Base-by-base conservation (phyloP, 148 eudicot genomes). In the Cornus suecica region DNA sequence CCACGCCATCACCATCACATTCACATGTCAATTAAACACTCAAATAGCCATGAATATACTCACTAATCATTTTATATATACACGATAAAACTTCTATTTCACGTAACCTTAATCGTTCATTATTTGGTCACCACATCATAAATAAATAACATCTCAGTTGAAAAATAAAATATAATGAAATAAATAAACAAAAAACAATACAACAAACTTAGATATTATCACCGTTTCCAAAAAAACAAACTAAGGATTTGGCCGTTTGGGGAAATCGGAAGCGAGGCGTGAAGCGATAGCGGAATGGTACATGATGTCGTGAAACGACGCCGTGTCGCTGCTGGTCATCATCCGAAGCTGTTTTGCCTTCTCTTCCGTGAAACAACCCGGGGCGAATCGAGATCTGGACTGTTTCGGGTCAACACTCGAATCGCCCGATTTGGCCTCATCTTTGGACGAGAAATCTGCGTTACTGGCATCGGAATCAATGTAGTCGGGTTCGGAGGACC, bases 231-330 rank as follows among this genome's bases (percentile, higher is more conserved):
- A n/a, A n/a, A n/a, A n/a, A n/a, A n/a, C 8, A 25, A 28, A 54
- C 65, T 65, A 30, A 26, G 14, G 65, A 54, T 54, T 76, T 28
- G 71, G 76, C 25, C 48, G 71, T 51, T 70, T 30, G 60, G 81
- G 45, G 76, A 79, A 81, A 52, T 83, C 89, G 6, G 86, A 83
- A 22, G 89, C 89, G 23, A 86, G 83, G 32, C 86, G 71, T 4
- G 89, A 83, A 24, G 89, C 86, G 37, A 86, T 86, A 15, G 86
- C 83, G 0, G 89, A 86, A 79, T 86, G 88, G 65, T 86, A 86
- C 88, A 86, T 83, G 73, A 32, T 63, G 45, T 83, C 88, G 66
- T 86, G 86, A 31, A 72, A 78, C 73, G 84, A 58, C 69, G 42
- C 28, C 68, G 88, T 62, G 10, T 78, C 86, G n/a, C 18, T 1